Evolutionary conservation across 495 filamentous ascomycete species (phyloP).

Genomic region (Penicillium coffeae): DNA sequence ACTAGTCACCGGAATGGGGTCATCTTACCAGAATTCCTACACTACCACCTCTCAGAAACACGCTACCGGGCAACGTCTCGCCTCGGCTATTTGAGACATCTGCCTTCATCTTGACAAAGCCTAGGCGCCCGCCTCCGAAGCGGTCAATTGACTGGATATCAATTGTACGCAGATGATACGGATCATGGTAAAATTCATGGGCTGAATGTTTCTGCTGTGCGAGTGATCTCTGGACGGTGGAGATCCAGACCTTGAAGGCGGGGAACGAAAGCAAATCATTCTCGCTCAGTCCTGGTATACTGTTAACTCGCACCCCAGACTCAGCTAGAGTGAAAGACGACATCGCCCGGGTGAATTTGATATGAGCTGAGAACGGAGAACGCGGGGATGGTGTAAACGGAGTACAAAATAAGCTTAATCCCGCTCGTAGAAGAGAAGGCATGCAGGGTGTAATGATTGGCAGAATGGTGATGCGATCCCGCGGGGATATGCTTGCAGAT

Average conservation of each 20-base stretch:
- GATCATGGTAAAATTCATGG: slow-evolving; percentile 68
- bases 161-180: slow-evolving; percentile 67
- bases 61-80: slow-evolving; percentile 67
- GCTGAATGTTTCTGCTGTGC: slow-evolving; percentile 51
- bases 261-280: slow-evolving; percentile 65
- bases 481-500: not conserved
- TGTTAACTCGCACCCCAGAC: slow-evolving; percentile 44
- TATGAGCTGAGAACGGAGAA: not conserved
- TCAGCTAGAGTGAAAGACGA: slow-evolving; percentile 19
- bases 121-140: slow-evolving; percentile 60
- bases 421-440: not conserved
- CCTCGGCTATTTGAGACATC: slow-evolving; percentile 59
- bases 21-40: slow-evolving; percentile 71
- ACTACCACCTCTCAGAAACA: slow-evolving; percentile 77
- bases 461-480: not conserved
- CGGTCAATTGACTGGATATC: slow-evolving; percentile 71
- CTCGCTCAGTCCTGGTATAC: slow-evolving; percentile 55
- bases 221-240: slow-evolving; percentile 62
- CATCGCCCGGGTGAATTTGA: slow-evolving; percentile 3
- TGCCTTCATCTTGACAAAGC: slow-evolving; percentile 75
- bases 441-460: not conserved
- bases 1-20: not conserved
- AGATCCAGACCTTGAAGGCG: slow-evolving; percentile 71
- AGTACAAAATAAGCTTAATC: not conserved
- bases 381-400: not conserved